phyloP scores from a whole-genome alignment of 2,329 filamentous ascomycete genomes.

The Rhynchosporium graminicola region DNA sequence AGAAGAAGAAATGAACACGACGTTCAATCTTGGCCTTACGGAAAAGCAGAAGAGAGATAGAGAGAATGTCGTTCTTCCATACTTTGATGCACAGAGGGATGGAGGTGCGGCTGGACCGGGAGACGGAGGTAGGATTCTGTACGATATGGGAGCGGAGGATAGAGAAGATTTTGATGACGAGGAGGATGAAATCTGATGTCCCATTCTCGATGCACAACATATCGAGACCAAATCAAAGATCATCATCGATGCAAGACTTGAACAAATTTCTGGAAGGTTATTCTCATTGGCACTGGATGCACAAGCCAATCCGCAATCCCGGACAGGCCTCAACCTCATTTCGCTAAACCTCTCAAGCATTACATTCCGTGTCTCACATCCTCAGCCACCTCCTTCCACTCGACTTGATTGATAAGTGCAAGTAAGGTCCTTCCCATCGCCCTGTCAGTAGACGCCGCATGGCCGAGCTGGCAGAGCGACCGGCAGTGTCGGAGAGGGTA shows the following conservation, averaged over 20 bases:
- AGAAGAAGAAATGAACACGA: constrained; percentile 62
- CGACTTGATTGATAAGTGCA: not conserved
- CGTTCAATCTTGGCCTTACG: constrained; percentile 84
- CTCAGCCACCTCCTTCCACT: not conserved
- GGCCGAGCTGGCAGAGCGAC: too few relatives aligned
- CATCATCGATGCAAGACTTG: too few relatives aligned
- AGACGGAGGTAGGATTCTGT: constrained; percentile 89
- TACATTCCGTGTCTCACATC: not conserved
- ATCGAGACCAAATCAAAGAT: not conserved
- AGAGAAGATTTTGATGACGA: constrained; percentile 97
- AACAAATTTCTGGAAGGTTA: not conserved
- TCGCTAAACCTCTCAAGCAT: not conserved
- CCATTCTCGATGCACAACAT: not conserved
- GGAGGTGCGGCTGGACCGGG: constrained; percentile 66
- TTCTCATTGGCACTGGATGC: not conserved
- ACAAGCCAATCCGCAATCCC: not conserved
- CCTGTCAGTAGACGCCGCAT: not conserved
- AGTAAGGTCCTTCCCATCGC: not conserved
- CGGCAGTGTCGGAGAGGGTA: too few relatives aligned
- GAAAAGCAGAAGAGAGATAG: constrained; percentile 86
- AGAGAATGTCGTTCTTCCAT: constrained; percentile 88
- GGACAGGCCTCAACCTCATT: not conserved
- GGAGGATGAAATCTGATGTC: constrained; percentile 52
- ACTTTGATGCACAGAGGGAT: constrained; percentile 92
- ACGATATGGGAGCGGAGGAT: constrained; percentile 95